Conservation (phyloP, 345 rosid genomes). For the Boechera stricta region DNA sequence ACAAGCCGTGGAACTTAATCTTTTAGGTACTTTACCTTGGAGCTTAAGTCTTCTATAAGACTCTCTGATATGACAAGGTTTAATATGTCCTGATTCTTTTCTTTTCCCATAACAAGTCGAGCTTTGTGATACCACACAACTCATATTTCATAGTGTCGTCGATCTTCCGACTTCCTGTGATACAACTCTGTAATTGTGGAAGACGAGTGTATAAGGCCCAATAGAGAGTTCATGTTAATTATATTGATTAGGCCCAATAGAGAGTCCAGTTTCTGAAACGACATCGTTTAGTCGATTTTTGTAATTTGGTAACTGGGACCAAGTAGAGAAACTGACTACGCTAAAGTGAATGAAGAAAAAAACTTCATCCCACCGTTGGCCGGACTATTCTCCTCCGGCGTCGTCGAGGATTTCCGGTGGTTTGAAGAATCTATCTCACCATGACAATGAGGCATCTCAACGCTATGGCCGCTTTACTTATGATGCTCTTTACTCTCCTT, state of each 20-base stretch:
- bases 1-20: too few species aligned
- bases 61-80: too few species aligned
- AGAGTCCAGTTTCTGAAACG: background rate
- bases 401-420: constrained; percentile 36
- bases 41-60: too few species aligned
- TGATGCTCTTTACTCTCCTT: constrained; percentile 67
- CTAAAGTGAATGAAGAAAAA: constrained; percentile 28
- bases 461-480: constrained; percentile 52
- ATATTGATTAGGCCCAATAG: background rate
- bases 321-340: constrained; percentile 31
- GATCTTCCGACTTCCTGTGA: too few species aligned
- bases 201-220: background rate
- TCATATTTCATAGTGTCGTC: too few species aligned
- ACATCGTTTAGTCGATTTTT: background rate
- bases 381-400: constrained; percentile 35
- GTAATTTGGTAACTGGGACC: constrained; percentile 27
- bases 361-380: constrained; percentile 18
- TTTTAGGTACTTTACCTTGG: too few species aligned
- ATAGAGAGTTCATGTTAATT: background rate
- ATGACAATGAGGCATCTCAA: constrained; percentile 72
- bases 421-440: constrained; percentile 17
- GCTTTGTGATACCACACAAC: too few species aligned
- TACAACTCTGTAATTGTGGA: too few species aligned
- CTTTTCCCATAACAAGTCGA: too few species aligned
- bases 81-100: too few species aligned